Evolutionary conservation across 306 rosid species (phyloP), one percentile per base, ranked within the genome.

Genomic region (Carpinus viminea): DNA sequence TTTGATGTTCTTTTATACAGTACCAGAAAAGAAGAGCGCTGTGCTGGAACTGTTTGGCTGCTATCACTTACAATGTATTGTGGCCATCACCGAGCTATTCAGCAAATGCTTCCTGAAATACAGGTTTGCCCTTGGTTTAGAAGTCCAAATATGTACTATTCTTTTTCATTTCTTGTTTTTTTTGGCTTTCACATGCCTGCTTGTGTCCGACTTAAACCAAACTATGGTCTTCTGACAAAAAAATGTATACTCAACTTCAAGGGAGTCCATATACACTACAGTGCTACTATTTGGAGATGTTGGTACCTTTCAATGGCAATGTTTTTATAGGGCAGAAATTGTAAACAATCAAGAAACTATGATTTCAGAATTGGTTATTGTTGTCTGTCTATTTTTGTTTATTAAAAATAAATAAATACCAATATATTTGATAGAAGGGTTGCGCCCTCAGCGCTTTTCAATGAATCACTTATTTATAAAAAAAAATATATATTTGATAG

Each of bases 31-130:
- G 98, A 95, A 84, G 98, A 95, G 80, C 91, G 98, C 70, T 95
- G 98, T 89, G 90, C 96, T 12, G 98, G 98, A 86, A 87, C 98
- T 62, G 98, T 95, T 76, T 95, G 97, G 97, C 86, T 95, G 18
- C 85, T 92, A 73, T 95, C 98, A 81, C 91, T 95, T 78, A 85
- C 93, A 75, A 95, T 91, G 91, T 92, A 95, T 81, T 91, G 97
- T 56, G 95, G 98, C 59, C 88, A 83, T 81, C 95, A 91, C 73
- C 90, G 92, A 72, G 83, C 87, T 75, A 83, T 91, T 74, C 97
- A 92, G 85, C 72, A 79, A 80, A 92, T 91, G 90, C 97, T 95
- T 86, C 98, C 97, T 31, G 96, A 92, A 81, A 95, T 95, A 87
- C 98, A 95, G 97, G 98, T 95, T 56, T 90, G 87, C 76, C 75